Evolutionary conservation across 108 stramenopile genomes (phyloP), one percentile per base, ranked within the genome.

Genomic region (Phaeodactylum tricornutum): DNA sequence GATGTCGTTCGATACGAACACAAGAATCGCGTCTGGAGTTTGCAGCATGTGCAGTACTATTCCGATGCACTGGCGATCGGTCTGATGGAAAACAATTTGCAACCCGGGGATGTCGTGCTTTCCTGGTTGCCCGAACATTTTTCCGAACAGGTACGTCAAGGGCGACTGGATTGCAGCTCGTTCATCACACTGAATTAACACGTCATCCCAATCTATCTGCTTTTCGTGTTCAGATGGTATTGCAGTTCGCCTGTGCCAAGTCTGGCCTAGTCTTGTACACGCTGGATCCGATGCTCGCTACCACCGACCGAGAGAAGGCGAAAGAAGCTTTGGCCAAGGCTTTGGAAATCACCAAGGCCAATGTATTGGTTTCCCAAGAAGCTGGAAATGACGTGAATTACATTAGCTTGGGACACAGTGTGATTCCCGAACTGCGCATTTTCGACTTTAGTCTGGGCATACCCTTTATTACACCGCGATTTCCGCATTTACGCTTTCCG

Each of bases 211-310:
- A 38, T n/a, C n/a, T n/a, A n/a, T 47, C 31, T 56, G 47, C 50
- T 28, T 3, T 47, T 37, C 45, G 57, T 34, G 47, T 21, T 25
- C 57, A 90, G 88, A 81, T 81, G 64, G 78, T 86, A 62, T 71
- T 90, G 29, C 84, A 90, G 81, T 90, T 90, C 43, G 88, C 88
- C 40, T 90, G 88, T 70, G 77, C 78, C 65, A 90, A 90, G 58
- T 72, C 84, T 32, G 88, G 88, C 24, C 69, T 90, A 53, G 37
- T 81, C 52, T 66, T 90, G 21, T 90, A 86, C 59, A 66, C 67
- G 33, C 69, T 90, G 57, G 79, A 83, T 53, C 81, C 79, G 16
- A 45, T 67, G 34, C 71, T 74, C 41, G 84, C 87, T 24, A 78
- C 67, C n/a, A 52, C 71, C 28, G 67, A 82, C 41, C 64, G 73